Evolutionary conservation across 495 filamentous ascomycete species (phyloP), one percentile per base, ranked within the genome.

Genomic region (Trichoderma orchidacearum): DNA sequence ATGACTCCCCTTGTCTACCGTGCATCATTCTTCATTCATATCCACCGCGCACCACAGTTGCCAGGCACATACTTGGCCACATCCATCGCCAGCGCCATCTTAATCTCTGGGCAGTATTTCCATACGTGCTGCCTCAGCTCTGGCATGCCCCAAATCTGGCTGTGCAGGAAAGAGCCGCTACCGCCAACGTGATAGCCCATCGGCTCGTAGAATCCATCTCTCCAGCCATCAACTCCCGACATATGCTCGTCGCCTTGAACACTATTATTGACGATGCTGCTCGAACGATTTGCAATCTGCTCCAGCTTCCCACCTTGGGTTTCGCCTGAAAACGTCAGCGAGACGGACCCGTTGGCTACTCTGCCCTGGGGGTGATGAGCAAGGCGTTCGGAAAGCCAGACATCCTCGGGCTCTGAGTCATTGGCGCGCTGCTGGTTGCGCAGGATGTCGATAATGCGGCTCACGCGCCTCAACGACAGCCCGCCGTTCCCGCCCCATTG

Each of bases 161-260:
- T 27, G 23, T 73, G 70, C 27, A 79, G 55, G 17, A 57, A 62
- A 5, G 18, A 45, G 21, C 74, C 75, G 34, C 68, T 67, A 23
- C 70, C 67, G 1, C 74, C 75, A n/a, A 73, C 71, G 55, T 79
- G 76, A 56, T 78, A 78, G 31, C 76, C 76, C 76, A 79, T 77
- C 6, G 75, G 75, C 58, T 76, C 75, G 51, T 75, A 71, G 27
- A 68, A 71, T 32, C 76, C 73, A 5, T 67, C 62, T 38, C 73
- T 63, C 71, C 68, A 76, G 59, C 68, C 66, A 54, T 76, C 73
- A 18, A 74, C 38, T 0, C 66, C 70, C 41, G 65, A 58, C 25
- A 69, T 60, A 32, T 68, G 66, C 3, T 66, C 61, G 28, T 65
- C 66, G 3, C 65, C 56, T 12, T 25, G 29, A 15, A 64, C 51